Conservation (phyloP, 1,284 basidiomycete species). For the Laetiporus sulphureus region DNA sequence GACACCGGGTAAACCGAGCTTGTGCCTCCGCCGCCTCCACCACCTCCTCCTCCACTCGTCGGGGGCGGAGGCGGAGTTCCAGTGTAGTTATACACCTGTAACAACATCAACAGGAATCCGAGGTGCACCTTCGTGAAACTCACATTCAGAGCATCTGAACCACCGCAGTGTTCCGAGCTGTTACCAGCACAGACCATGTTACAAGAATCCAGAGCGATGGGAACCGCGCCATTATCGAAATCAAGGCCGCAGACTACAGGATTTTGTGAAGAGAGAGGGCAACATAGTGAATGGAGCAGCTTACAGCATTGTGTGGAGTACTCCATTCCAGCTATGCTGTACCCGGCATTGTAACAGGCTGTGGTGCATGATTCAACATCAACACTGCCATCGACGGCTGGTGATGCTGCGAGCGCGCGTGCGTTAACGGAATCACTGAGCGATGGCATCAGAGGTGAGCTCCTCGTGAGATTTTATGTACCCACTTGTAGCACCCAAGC, state of each 20-base stretch:
- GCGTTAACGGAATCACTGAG: slow-evolving; percentile 41
- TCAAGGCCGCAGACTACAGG: slow-evolving; percentile 45
- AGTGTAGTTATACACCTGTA: slow-evolving; percentile 58
- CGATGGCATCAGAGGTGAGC: not conserved
- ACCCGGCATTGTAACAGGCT: slow-evolving; percentile 57
- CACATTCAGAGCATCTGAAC: slow-evolving; percentile 36
- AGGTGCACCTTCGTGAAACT: not conserved
- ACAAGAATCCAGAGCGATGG: slow-evolving; percentile 42
- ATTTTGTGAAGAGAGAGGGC: too few relatives aligned
- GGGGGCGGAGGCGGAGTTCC: slow-evolving; percentile 42
- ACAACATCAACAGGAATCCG: not conserved
- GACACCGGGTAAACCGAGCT: slow-evolving; percentile 39
- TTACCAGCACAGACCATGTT: slow-evolving; percentile 61
- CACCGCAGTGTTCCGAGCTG: slow-evolving; percentile 58
- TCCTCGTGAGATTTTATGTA: slow-evolving; percentile 5
- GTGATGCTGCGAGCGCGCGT: slow-evolving; percentile 42
- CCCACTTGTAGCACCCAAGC: slow-evolving; percentile 59
- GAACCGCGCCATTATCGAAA: slow-evolving; percentile 40
- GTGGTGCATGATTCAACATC: slow-evolving; percentile 55
- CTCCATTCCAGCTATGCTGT: slow-evolving; percentile 49
- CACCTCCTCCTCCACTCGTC: slow-evolving; percentile 31
- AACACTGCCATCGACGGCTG: slow-evolving; percentile 36
- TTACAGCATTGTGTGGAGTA: slow-evolving; percentile 41
- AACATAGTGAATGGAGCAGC: slow-evolving; percentile 17
- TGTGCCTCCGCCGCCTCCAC: slow-evolving; percentile 34